These are phyloP conservation scores for Fusarium agapanthi DNA, from an alignment of 2,329 filamentous ascomycete species.

Conservation along the genomic window DNA sequence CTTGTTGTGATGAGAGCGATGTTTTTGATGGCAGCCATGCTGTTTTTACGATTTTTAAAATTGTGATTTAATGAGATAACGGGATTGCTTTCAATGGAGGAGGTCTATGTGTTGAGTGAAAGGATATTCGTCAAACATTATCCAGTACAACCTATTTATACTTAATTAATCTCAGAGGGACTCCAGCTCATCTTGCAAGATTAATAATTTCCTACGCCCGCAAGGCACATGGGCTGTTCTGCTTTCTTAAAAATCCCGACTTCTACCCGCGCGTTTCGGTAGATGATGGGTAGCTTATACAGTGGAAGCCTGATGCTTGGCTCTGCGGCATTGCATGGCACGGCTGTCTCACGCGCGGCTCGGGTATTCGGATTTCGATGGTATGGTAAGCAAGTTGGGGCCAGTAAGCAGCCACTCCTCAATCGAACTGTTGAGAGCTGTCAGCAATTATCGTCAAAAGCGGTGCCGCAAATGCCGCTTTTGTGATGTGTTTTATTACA, in stretches of 20 bases:
- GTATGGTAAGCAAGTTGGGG: not conserved
- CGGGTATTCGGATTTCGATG: not conserved
- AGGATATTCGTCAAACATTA: not conserved
- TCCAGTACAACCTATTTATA: not conserved
- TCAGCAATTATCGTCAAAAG: not conserved
- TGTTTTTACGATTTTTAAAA: rapidly evolving
- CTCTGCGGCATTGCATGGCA: not conserved
- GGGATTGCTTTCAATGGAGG: not conserved
- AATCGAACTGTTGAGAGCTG: not conserved
- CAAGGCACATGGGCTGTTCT: not conserved
- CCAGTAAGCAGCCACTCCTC: not conserved
- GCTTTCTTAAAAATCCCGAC: not conserved
- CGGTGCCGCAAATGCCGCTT: not conserved
- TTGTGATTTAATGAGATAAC: no score
- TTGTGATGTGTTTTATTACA: not conserved
- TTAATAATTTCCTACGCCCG: not conserved
- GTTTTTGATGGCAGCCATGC: constrained; percentile 3
- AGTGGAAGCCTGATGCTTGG: not conserved
- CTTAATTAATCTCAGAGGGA: rapidly evolving
- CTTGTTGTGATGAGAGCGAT: constrained; percentile 21
- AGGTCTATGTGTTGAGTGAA: not conserved
- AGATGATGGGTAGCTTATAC: not conserved
- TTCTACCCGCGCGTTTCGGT: not conserved
- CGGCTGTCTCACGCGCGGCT: not conserved
- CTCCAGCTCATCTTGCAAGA: not conserved